Percentiles rank a stretch among this genome's conserved stretches.
Conservation (phyloP, 225 moss, liverwort and hornwort species). For the Lunularia cruciata region DNA sequence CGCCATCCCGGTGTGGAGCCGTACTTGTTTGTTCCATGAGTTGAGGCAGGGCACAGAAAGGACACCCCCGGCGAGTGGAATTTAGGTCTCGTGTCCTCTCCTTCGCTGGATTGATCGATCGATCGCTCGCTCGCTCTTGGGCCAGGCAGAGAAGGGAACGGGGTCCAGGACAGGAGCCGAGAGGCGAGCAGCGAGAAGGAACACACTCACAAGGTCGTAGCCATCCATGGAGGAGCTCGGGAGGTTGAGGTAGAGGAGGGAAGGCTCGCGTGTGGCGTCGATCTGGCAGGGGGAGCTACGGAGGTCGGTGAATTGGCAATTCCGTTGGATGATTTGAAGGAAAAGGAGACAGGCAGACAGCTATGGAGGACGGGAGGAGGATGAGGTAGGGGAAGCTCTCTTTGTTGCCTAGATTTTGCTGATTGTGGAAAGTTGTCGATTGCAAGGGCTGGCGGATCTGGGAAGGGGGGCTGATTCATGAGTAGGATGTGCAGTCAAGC, state of each 20-base stretch:
- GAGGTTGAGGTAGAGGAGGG: slow-evolving; percentile 4
- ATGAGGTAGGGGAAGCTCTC: slow-evolving; percentile 13
- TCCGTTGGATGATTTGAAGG: background rate
- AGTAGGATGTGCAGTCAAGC: slow-evolving; percentile 25
- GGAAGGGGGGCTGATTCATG: background rate
- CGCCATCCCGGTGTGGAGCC: no score
- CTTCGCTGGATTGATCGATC: no score
- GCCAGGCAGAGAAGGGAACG: no score
- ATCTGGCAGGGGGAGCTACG: background rate
- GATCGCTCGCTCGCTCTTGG: no score
- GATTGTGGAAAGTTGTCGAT: background rate
- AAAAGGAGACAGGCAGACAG: background rate
- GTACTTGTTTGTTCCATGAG: no score
- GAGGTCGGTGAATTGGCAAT: background rate
- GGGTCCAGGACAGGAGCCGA: no score
- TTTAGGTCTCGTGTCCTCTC: no score
- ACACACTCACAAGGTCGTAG: no score
- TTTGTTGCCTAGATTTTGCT: slow-evolving; percentile 6
- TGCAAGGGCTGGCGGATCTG: slow-evolving; percentile 11
- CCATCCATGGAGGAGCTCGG: no score
- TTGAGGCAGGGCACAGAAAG: no score
- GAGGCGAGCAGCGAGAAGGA: no score
- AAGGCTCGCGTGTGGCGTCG: background rate
- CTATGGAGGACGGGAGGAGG: slow-evolving; percentile 13
- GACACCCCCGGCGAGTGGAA: no score